Conservation (phyloP, 331 rosid species). For the Cydonia oblonga region DNA sequence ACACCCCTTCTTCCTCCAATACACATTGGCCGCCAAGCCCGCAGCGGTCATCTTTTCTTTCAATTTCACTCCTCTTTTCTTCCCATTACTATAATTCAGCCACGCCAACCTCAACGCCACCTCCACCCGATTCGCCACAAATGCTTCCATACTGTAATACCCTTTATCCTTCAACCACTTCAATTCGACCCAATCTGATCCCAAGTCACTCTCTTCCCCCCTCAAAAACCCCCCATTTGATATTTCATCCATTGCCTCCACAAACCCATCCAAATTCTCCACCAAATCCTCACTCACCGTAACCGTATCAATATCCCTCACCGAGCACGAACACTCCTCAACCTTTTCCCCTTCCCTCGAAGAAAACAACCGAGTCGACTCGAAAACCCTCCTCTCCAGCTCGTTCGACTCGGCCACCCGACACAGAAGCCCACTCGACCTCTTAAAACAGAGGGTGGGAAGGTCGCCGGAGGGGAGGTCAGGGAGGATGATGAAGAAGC, state of each 20-base stretch:
- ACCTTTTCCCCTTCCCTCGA: constrained; percentile 55
- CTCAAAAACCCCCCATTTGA: constrained; percentile 64
- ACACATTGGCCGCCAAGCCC: constrained; percentile 50
- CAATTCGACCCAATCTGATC: constrained; percentile 68
- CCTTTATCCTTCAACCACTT: constrained; percentile 85
- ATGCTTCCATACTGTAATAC: constrained; percentile 63
- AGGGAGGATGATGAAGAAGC: constrained; percentile 69
- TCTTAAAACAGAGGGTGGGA: constrained; percentile 64
- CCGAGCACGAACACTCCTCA: constrained; percentile 46
- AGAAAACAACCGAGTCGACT: constrained; percentile 38
- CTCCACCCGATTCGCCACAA: constrained; percentile 67
- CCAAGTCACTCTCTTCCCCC: constrained; percentile 60
- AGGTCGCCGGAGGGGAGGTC: constrained; percentile 56
- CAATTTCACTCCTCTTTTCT: constrained; percentile 68
- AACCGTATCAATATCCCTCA: constrained; percentile 35
- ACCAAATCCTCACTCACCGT: constrained; percentile 47
- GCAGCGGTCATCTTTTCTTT: constrained; percentile 55
- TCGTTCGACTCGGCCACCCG: constrained; percentile 46
- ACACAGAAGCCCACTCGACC: constrained; percentile 61
- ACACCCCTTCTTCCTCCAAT: constrained; percentile 91
- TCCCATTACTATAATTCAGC: constrained; percentile 45
- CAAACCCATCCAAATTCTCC: constrained; percentile 40
- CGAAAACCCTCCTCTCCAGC: constrained; percentile 22
- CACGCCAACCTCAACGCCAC: constrained; percentile 74
- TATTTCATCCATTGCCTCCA: constrained; percentile 48